Evolutionary conservation across 352 stramenopile genomes (phyloP), one percentile per base, ranked within the genome.

Genomic region (Pythium coloratum): DNA sequence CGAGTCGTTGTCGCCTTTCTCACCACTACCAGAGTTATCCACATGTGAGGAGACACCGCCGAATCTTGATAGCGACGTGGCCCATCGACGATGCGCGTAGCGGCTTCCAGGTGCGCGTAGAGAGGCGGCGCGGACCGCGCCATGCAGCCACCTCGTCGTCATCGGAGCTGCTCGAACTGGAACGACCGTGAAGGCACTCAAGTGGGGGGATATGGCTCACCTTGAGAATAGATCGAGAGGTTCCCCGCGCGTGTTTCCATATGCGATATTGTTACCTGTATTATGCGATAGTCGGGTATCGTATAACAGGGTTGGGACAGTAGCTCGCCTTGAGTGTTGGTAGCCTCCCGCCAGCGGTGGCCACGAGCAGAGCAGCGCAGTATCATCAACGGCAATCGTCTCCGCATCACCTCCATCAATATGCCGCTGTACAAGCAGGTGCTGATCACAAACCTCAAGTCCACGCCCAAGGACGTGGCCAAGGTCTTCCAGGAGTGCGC

Each of bases 391-490:
- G 1, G 3, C 20, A 24, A 24, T 24, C 20, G 20, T 24, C 20
- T 33, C 9, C 18, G 38, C 6, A 10, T 28, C 38, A 30, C 59
- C 26, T 20, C 47, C 32, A 70, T 49, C 55, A 95, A 50, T 9
- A 50, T 95, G 87, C 85, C 86, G 76, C 82, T 95, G 50, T 95
- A 95, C 77, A 95, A 95, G 84, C 87, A 95, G 66, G 87, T 95
- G 73, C 80, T 94, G 59, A 67, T 95, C 59, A 94, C 87, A 46
- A 95, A 93, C 77, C 80, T 93, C 71, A 95, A 95, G 84, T 87
- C 85, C 40, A 80, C 87, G 72, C 87, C 87, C 30, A 89, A 89
- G 66, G 85, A 95, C 34, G 85, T 92, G 63, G 85, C 87, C 59
- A 76, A 84, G 62, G 77, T 92, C 53, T 95, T 95, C 71, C 83